phyloP scores from a whole-genome alignment of 106 monocot genomes.

The Vanilla planifolia region DNA sequence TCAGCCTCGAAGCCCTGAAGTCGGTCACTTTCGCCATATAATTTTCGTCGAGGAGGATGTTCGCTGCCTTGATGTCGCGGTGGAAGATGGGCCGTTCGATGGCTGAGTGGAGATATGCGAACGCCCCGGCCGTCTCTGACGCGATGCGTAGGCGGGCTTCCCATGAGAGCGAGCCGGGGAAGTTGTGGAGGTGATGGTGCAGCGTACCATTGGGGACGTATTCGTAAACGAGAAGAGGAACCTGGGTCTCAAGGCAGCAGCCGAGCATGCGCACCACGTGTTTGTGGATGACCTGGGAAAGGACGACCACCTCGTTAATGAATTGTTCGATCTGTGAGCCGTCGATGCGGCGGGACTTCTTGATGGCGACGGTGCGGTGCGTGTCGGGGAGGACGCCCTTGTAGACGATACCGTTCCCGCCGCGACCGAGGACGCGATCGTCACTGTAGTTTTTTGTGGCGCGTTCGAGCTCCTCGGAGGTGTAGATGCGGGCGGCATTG shows the following conservation, averaged over 20 bases:
- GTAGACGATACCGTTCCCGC: slow-evolving; percentile 47
- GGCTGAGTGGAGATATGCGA: slow-evolving; percentile 27
- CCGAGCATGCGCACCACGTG: slow-evolving; percentile 26
- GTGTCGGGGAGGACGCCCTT: slow-evolving; percentile 21
- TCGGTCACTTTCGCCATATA: slow-evolving; percentile 37
- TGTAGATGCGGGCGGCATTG: slow-evolving; percentile 22
- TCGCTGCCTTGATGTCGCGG: slow-evolving; percentile 31
- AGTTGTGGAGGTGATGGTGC: slow-evolving; percentile 9
- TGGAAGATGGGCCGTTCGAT: slow-evolving; percentile 17
- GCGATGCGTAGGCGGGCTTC: slow-evolving; percentile 23
- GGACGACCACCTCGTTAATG: slow-evolving; percentile 28
- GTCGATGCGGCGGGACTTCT: slow-evolving; percentile 16
- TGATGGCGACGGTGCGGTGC: slow-evolving; percentile 25
- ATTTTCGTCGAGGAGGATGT: slow-evolving; percentile 31
- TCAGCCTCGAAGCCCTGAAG: slow-evolving; percentile 31
- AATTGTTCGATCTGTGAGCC: slow-evolving; percentile 19
- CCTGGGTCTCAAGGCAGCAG: slow-evolving; percentile 25
- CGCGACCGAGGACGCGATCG: slow-evolving; percentile 29
- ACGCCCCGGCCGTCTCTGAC: slow-evolving; percentile 18
- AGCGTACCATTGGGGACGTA: slow-evolving; percentile 21
- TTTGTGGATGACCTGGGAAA: slow-evolving; percentile 21
- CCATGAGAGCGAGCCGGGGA: slow-evolving; percentile 2
- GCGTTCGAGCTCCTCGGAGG: slow-evolving; percentile 18
- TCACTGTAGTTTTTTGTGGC: slow-evolving; percentile 34
- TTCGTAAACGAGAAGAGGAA: slow-evolving; percentile 33